Conservation (phyloP, 208 protist species). For the Willaertia magna region DNA sequence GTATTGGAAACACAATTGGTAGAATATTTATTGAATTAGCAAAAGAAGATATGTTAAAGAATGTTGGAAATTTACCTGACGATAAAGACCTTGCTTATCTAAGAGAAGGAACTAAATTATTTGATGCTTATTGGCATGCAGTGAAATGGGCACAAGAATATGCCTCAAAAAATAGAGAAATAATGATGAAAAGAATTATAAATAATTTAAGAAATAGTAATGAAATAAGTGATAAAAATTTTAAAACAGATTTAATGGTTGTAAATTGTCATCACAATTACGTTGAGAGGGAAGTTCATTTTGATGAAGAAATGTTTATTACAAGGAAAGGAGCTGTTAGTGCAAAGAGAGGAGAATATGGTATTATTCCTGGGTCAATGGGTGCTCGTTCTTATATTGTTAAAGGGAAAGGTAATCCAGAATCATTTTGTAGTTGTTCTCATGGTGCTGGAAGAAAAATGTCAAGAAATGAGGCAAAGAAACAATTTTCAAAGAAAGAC, state of each 20-base stretch:
- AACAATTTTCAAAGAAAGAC: constrained; percentile 56
- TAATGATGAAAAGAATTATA: constrained; percentile 60
- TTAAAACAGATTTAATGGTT: constrained; percentile 22
- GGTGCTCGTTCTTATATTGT: constrained; percentile 67
- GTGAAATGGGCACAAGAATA: constrained; percentile 64
- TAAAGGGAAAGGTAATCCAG: constrained; percentile 49
- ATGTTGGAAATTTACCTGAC: constrained; percentile 15
- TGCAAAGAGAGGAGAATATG: constrained; percentile 48
- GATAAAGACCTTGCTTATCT: constrained; percentile 59
- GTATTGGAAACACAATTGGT: constrained; percentile 70
- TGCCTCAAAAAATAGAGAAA: constrained; percentile 51
- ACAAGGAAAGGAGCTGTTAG: constrained; percentile 68
- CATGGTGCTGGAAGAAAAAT: constrained; percentile 60
- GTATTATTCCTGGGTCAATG: constrained; percentile 72
- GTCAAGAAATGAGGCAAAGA: constrained; percentile 53
- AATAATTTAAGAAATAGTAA: constrained; percentile 37
- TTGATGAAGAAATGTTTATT: constrained; percentile 49
- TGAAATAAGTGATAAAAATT: constrained; percentile 17
- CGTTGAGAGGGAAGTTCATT: constrained; percentile 8
- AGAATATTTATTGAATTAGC: constrained; percentile 57
- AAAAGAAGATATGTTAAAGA: constrained; percentile 54
- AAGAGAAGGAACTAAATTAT: constrained; percentile 50
- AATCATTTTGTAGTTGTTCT: constrained; percentile 56
- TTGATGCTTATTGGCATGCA: constrained; percentile 59
- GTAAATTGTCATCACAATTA: constrained; percentile 82